Conservation (phyloP, 1,139 yeast genomes). For the Taphrina betulina region DNA sequence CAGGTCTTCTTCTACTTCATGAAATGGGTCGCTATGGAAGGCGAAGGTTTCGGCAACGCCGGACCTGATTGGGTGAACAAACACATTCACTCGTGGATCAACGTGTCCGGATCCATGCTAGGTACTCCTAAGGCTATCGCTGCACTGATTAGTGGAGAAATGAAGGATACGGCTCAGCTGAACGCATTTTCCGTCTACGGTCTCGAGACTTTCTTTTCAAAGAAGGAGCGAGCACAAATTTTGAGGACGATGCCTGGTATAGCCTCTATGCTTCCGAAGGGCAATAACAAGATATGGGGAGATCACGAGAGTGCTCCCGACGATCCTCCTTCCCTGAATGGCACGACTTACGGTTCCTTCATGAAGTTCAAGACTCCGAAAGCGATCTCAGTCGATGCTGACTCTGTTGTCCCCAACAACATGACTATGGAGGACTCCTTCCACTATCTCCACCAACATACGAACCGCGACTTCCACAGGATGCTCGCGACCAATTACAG, state of each 20-base stretch:
- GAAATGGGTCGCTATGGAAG: slow-evolving; percentile 82
- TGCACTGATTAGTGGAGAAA: slow-evolving; percentile 90
- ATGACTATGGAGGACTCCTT: slow-evolving; percentile 67
- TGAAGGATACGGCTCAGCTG: slow-evolving; percentile 94
- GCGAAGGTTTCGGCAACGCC: slow-evolving; percentile 78
- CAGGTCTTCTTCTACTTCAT: slow-evolving; percentile 82
- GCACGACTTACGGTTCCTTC: slow-evolving; percentile 69
- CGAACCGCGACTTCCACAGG: slow-evolving; percentile 71
- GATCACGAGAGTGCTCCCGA: slow-evolving; percentile 51
- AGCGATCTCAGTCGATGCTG: slow-evolving; percentile 44
- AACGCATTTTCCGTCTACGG: slow-evolving; percentile 93
- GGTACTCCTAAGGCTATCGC: slow-evolving; percentile 95
- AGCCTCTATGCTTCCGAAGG: slow-evolving; percentile 94
- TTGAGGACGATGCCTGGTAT: slow-evolving; percentile 86
- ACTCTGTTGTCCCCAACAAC: slow-evolving; percentile 45
- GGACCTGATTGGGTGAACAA: slow-evolving; percentile 85
- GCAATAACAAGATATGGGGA: slow-evolving; percentile 86
- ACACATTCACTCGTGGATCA: slow-evolving; percentile 68
- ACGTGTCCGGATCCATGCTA: slow-evolving; percentile 75
- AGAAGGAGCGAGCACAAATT: slow-evolving; percentile 84
- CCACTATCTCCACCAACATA: slow-evolving; percentile 58
- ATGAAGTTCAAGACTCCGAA: slow-evolving; percentile 56
- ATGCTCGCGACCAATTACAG: slow-evolving; percentile 57
- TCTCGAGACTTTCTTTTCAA: slow-evolving; percentile 87
- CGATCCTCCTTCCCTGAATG: slow-evolving; percentile 44